These are phyloP conservation scores for Candida glucosophila DNA, from an alignment of 1,139 yeast genomes.

Conservation along the genomic window DNA sequence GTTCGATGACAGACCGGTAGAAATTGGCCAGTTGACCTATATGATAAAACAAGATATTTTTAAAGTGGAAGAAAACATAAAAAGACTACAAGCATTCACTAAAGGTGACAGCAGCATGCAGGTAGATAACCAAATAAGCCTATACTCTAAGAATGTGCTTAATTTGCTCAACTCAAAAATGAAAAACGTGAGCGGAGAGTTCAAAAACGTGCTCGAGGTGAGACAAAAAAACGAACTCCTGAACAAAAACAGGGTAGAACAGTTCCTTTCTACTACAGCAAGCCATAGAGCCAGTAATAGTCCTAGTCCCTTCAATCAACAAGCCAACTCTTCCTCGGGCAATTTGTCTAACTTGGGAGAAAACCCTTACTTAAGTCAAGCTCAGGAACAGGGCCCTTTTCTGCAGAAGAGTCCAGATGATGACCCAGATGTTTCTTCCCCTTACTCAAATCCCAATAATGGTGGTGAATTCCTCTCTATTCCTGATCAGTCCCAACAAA, in stretches of 20 bases:
- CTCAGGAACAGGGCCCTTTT: conserved; percentile 17
- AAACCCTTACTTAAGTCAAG: conserved; percentile 29
- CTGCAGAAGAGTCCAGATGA: conserved; percentile 26
- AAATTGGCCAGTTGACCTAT: conserved; percentile 85
- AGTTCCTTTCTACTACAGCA: conserved; percentile 54
- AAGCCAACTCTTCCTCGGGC: conserved; percentile 6
- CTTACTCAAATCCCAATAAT: conserved; percentile 13
- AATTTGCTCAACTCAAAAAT: conserved; percentile 80
- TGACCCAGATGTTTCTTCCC: conserved; percentile 24
- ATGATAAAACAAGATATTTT: conserved; percentile 91
- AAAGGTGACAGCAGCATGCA: conserved; percentile 40
- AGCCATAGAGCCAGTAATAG: conserved; percentile 17
- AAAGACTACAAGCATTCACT: conserved; percentile 50
- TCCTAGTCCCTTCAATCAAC: conserved; percentile 20
- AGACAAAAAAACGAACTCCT: conserved; percentile 81
- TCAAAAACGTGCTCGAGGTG: conserved; percentile 77
- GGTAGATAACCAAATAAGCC: conserved; percentile 51
- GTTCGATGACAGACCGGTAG: conserved; percentile 90
- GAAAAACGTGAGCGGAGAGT: conserved; percentile 87
- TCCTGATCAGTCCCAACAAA: conserved; percentile 72
- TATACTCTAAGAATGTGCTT: conserved; percentile 80
- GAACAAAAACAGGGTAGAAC: conserved; percentile 76
- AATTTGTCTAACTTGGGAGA: conserved; percentile 19
- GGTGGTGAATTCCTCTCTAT: conserved; percentile 43
- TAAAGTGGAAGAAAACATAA: conserved; percentile 70